Evolutionary conservation across 2,329 filamentous ascomycete genomes (phyloP).

Genomic region (Alternaria novae-zelandiae): DNA sequence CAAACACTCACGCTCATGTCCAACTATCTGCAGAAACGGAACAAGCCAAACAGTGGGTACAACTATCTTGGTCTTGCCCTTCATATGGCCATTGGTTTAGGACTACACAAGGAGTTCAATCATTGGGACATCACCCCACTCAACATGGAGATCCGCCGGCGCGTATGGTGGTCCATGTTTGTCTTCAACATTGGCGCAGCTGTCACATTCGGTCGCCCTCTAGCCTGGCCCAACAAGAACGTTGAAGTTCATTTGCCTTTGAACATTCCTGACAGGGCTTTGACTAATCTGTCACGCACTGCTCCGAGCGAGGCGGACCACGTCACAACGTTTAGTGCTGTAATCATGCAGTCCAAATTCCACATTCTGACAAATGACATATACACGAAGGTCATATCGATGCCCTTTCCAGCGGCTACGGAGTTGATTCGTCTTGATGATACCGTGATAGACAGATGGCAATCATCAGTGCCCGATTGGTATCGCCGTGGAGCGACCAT

Average conservation of each 20-base stretch:
- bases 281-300: slow-evolving; percentile 40
- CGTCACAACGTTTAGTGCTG: slow-evolving; percentile 54
- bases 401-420: slow-evolving; percentile 50
- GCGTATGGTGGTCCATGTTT: slow-evolving; percentile 49
- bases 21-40: slow-evolving; percentile 59
- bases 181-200: slow-evolving; percentile 59
- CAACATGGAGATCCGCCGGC: slow-evolving; percentile 42
- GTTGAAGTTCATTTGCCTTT: slow-evolving; percentile 16
- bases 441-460: slow-evolving; percentile 50
- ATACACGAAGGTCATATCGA: slow-evolving; percentile 56
- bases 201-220: slow-evolving; percentile 58
- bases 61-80: slow-evolving; percentile 58
- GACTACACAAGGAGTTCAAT: slow-evolving; percentile 59
- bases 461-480: slow-evolving; percentile 45
- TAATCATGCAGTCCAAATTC: slow-evolving; percentile 55
- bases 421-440: slow-evolving; percentile 53
- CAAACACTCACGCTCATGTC: slow-evolving; percentile 56
- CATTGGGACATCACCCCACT: slow-evolving; percentile 55
- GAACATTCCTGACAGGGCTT: slow-evolving; percentile 21
- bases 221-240: slow-evolving; percentile 25
- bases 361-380: slow-evolving; percentile 55
- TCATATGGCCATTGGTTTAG: slow-evolving; percentile 58
- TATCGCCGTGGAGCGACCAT: slow-evolving; percentile 44
- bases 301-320: slow-evolving; percentile 11
- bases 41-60: slow-evolving; percentile 59